A percentile compares a stretch with the other conserved stretches of the same genome.
These are phyloP conservation scores for Podaxis sp. DNA, from an alignment of 768 basidiomycete genomes.

Conservation along the genomic window DNA sequence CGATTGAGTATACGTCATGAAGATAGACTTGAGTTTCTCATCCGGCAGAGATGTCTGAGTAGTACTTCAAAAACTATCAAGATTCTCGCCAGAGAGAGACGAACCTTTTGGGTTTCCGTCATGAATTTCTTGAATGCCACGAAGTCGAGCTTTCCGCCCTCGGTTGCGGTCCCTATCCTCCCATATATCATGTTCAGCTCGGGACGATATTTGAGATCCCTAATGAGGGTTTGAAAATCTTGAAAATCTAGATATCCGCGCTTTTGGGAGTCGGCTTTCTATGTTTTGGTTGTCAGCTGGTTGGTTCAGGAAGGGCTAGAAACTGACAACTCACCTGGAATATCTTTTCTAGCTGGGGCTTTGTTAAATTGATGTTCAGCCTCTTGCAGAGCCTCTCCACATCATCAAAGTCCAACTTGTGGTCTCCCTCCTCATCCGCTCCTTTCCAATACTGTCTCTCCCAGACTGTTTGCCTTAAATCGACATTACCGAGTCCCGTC, in stretches of 20 bases:
- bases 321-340: slow-evolving; percentile 50
- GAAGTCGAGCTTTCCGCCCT: slow-evolving; percentile 38
- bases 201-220: slow-evolving; percentile 77
- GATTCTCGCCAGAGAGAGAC: slow-evolving; percentile 1
- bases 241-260: slow-evolving; percentile 69
- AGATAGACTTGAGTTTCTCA: slow-evolving; percentile 33
- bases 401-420: slow-evolving; percentile 67
- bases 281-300: slow-evolving; percentile 4
- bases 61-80: neutral
- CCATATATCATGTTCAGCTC: slow-evolving; percentile 73
- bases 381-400: slow-evolving; percentile 70
- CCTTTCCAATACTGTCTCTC: slow-evolving; percentile 82
- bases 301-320: neutral
- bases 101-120: slow-evolving; percentile 42
- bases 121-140: slow-evolving; percentile 46
- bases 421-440: slow-evolving; percentile 61
- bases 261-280: slow-evolving; percentile 64
- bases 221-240: slow-evolving; percentile 82
- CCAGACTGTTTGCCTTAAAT: slow-evolving; percentile 71
- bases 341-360: slow-evolving; percentile 50
- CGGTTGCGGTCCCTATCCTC: slow-evolving; percentile 25
- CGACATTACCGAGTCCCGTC: slow-evolving; percentile 62
- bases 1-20: slow-evolving; percentile 32
- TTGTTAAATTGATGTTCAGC: slow-evolving; percentile 62
- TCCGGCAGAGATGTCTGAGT: slow-evolving; percentile 35